Evolutionary conservation across 257 asterid genomes (phyloP), one percentile per base, ranked within the genome.

Genomic region (Ophiorrhiza pumila): DNA sequence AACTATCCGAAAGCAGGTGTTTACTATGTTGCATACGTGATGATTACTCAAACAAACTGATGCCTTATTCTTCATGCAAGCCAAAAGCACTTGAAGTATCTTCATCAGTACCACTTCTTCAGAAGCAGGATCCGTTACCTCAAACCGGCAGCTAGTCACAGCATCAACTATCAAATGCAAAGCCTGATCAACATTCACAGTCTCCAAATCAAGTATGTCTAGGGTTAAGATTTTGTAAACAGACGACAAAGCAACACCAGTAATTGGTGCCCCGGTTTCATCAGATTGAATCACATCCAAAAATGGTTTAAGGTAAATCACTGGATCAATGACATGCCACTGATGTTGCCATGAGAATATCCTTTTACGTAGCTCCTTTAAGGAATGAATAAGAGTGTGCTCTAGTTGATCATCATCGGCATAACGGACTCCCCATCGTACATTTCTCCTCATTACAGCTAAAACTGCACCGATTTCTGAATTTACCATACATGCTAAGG

Each of bases 391-490:
- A 41, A 94, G 95, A 83, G 90, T 80, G 80, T 88, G 96, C 86
- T 94, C 99, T 61, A 80, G 62, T 82, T 88, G 97, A 58, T 94
- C 97, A 79, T 91, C 99, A 68, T 85, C 81, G 31, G 85, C 95
- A 86, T 91, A 94, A 69, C 78, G 95, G 73, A 85, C 88, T 77
- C 97, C 97, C 97, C 99, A 94, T 72, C 97, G 87, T 70, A 94
- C 99, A 76, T 94, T 94, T 83, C 99, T 87, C 88, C 97, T 88
- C 97, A 94, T 94, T 73, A 94, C 99, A 65, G 99, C 95, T 89
- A 91, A 86, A 80, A 94, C 99, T 3, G 96, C 96, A 73, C 97
- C 97, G 57, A 94, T 91, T 83, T 94, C 99, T 71, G 99, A 90
- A 82, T 86, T 91, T 77, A 94, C 83, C 84, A 88, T 89, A 62